Base-by-base conservation (phyloP, 1,284 basidiomycete species). In the Apiotrichum brassicae region DNA sequence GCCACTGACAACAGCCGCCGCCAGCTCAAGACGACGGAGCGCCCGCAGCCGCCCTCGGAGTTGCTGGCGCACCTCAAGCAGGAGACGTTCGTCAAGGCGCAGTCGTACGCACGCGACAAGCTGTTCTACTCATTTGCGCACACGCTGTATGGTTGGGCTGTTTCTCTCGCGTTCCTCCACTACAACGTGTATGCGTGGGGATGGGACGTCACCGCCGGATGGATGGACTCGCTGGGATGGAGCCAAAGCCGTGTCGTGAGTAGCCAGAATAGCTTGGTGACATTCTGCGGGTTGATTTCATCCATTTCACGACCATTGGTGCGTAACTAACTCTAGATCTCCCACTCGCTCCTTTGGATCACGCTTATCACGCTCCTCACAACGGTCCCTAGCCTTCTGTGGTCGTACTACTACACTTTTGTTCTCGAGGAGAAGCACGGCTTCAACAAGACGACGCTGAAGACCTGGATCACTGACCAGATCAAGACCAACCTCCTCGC, bases 361-460 rank as follows among this genome's bases (percentile, higher is more conserved):
- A 81, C 80, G 39, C 63, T 85, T 24, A 72, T 92, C 30, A 83
- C 82, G 56, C 66, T 86, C 48, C 59, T 85, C 12, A 85, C 86
- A 1, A 78, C 81, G 0, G 71, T 85, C 28, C 82, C 89, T 0
- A 76, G 80, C 3, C 72, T 86, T 24, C 89, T 91, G 7, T 75
- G 89, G 43, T 81, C 80, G 26, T 77, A 85, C 32, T 97, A 95
- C 76, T 81, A 83, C 56, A 93, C 89, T 3, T 98, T 98, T 70
- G 86, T 93, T 12, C 78, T 98, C 37, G 95, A 98, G 73, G 86
- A 95, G 70, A 85, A 84, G 59, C 90, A 97, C 63, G 93, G 92
- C 1, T 97, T 97, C 79, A 97, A 97, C 80, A 97, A 97, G 76
- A 90, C 84, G 16, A 90, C 90, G 0, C 79, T 81, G 1, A 60